phyloP scores from a whole-genome alignment of 1,139 yeast species.

The Nakaseomyces sp. region DNA sequence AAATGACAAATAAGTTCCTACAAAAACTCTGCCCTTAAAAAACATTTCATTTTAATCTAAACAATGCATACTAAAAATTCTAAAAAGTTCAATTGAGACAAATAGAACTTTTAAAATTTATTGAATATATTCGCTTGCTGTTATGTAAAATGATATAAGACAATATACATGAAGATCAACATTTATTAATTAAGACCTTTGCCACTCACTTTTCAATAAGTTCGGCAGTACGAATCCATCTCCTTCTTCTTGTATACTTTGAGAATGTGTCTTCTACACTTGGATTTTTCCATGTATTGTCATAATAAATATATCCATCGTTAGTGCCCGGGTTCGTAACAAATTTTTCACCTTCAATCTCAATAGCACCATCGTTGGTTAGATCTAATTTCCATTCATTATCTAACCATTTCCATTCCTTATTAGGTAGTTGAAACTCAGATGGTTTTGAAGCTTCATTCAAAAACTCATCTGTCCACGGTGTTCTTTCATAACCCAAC shows the following conservation, averaged over 20 bases:
- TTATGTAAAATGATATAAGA: no score
- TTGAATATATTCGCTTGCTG: no score
- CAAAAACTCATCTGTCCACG: conserved; percentile 95
- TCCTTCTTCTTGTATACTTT: conserved; percentile 85
- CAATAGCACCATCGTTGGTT: conserved; percentile 81
- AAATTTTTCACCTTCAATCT: conserved; percentile 54
- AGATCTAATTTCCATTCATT: conserved; percentile 85
- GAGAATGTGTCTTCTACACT: conserved; percentile 81
- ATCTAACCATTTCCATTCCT: conserved; percentile 94
- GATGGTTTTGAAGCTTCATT: conserved; percentile 81
- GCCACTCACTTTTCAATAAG: conserved; percentile 37
- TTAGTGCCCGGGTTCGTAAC: conserved; percentile 69
- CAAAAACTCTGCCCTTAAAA: no score
- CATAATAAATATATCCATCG: conserved; percentile 84
- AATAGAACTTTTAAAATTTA: no score
- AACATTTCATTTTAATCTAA: no score
- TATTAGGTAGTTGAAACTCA: conserved; percentile 71
- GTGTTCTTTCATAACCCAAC: conserved; percentile 83
- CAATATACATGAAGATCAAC: no score
- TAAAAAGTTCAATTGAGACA: no score
- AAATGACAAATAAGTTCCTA: no score
- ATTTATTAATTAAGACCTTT: no score
- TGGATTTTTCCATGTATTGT: conserved; percentile 92
- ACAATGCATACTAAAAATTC: no score
- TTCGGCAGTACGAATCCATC: conserved; percentile 96